Evolutionary conservation across 768 basidiomycete species (phyloP).

Genomic region (Mycena indigotica): DNA sequence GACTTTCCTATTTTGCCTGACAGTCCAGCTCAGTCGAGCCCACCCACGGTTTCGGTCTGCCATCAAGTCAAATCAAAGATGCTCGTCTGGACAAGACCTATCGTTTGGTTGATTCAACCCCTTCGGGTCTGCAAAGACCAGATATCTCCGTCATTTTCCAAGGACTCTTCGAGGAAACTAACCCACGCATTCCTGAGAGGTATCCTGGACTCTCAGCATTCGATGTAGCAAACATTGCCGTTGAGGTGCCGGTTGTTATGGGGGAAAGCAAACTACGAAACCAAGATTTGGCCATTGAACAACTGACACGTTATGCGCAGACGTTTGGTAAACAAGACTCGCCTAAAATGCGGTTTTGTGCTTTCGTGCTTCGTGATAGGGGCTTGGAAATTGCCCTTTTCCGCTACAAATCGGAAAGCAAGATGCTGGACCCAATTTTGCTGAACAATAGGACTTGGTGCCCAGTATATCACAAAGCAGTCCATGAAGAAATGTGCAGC

Average conservation of each 20-base stretch:
- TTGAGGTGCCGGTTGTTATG: conserved; percentile 2
- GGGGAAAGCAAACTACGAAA: conserved; percentile 4
- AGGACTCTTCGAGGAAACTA: not conserved
- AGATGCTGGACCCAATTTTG: not conserved
- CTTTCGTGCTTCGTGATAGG: not conserved
- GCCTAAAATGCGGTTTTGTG: conserved; percentile 4
- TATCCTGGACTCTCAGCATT: not conserved
- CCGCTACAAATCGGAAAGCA: not conserved
- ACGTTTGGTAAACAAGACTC: not conserved
- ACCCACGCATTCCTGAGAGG: not conserved
- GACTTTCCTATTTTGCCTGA: no score
- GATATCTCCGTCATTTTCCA: conserved; percentile 1
- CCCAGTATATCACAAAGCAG: not conserved
- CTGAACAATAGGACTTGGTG: not conserved
- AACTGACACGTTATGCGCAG: not conserved
- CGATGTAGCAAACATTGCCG: not conserved
- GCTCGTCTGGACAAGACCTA: not conserved
- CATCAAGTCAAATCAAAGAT: no score
- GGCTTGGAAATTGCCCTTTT: conserved; percentile 3
- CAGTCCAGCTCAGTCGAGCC: no score
- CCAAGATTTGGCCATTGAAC: not conserved
- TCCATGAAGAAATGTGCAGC: not conserved
- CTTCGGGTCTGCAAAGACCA: not conserved
- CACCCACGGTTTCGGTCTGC: no score
- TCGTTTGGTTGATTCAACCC: not conserved